Evolutionary conservation across 257 asterid genomes (phyloP).

Genomic region (Petunia secreta): DNA sequence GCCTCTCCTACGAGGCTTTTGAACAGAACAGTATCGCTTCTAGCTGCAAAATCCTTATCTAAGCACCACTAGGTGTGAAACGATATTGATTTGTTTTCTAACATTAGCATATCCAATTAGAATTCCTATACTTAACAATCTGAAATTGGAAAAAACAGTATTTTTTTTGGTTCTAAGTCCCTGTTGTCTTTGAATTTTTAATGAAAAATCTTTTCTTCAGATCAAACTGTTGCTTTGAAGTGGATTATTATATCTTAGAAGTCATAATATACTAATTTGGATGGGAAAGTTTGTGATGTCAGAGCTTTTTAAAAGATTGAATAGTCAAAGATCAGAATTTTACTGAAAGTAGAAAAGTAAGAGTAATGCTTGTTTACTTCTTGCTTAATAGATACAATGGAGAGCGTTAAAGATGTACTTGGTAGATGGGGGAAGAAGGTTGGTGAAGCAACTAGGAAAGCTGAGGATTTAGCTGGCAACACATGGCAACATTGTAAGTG

Average conservation of each 20-base stretch:
- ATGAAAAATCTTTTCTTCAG: not conserved
- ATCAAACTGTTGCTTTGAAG: not conserved
- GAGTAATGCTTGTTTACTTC: not conserved
- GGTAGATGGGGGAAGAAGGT: conserved; percentile 94
- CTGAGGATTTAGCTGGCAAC: conserved; percentile 93
- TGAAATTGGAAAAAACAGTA: not conserved
- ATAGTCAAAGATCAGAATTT: conserved; percentile 3
- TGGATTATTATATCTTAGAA: conserved; percentile 20
- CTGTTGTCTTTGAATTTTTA: not conserved
- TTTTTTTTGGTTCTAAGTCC: not conserved
- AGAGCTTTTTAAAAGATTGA: not conserved
- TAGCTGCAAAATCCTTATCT: not conserved
- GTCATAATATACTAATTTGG: not conserved
- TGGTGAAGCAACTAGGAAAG: conserved; percentile 86
- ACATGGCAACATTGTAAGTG: conserved; percentile 98
- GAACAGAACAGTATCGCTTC: not conserved
- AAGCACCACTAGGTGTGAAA: not conserved
- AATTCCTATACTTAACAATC: not conserved
- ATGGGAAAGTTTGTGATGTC: conserved; percentile 12
- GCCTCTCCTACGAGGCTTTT: not conserved
- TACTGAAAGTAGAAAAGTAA: not conserved
- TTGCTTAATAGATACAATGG: conserved; percentile 65
- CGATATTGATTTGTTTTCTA: not conserved
- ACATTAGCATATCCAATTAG: not conserved
- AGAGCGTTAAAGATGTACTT: conserved; percentile 71